Percentiles rank a stretch among this genome's conserved stretches.
These are phyloP conservation scores for Lavandula angustifolia DNA, from an alignment of 257 asterid species.

Conservation along the genomic window DNA sequence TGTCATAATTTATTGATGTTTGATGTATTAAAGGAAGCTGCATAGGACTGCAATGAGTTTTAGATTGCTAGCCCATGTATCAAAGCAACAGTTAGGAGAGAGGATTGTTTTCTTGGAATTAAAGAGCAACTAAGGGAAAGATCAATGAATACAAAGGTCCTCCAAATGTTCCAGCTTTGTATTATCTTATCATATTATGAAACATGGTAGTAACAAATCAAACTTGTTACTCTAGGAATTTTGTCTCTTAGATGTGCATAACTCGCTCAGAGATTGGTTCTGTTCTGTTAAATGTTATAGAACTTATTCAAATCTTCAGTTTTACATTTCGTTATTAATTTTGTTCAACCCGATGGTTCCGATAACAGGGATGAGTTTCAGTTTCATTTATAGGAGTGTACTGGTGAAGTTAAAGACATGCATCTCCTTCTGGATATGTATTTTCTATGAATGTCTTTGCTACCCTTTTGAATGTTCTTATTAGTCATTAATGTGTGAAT, in stretches of 20 bases:
- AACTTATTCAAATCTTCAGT: neutral
- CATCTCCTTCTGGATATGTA: neutral
- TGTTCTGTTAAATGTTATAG: conserved; percentile 2
- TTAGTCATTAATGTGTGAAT: conserved; percentile 8
- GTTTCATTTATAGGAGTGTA: neutral
- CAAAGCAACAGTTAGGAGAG: neutral
- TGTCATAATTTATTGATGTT: too few relatives aligned
- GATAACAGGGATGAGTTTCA: neutral
- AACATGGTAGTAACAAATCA: neutral
- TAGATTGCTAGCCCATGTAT: neutral
- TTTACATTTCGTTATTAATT: conserved; percentile 5
- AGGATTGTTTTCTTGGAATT: conserved; percentile 8
- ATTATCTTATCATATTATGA: neutral
- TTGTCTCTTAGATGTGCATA: conserved; percentile 11
- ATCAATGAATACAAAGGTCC: neutral
- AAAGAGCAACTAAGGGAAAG: neutral
- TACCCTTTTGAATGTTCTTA: neutral
- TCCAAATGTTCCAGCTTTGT: neutral
- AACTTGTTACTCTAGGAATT: conserved; percentile 5
- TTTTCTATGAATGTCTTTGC: neutral
- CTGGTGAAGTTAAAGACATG: neutral
- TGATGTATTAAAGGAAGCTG: neutral
- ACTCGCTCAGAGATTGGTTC: neutral
- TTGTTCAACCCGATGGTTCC: conserved; percentile 5
- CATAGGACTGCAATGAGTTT: neutral